These are phyloP conservation scores for Candida ponderosae DNA, from an alignment of 805 yeast species.

Conservation along the genomic window DNA sequence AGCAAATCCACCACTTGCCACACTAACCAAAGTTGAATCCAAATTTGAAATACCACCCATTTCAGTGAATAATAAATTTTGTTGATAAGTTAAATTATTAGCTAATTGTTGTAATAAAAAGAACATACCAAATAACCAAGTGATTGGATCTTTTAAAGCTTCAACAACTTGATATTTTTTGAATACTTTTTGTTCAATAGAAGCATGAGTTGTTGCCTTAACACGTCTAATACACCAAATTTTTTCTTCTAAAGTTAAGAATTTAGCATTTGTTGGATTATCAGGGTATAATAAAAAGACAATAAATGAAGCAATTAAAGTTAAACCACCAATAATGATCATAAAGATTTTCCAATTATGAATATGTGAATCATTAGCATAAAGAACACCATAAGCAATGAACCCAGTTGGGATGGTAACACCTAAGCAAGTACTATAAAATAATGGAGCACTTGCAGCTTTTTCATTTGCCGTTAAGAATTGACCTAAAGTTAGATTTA, in stretches of 20 bases:
- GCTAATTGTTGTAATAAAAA: constrained; percentile 40
- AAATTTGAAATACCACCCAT: constrained; percentile 36
- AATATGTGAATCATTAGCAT: constrained; percentile 16
- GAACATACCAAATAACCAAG: constrained; percentile 27
- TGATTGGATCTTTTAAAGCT: constrained; percentile 34
- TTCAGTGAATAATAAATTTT: constrained; percentile 36
- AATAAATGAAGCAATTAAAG: constrained; percentile 30
- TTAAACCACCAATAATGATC: constrained; percentile 48
- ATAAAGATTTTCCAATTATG: constrained; percentile 46
- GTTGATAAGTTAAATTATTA: constrained; percentile 46
- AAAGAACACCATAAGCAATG: constrained; percentile 33
- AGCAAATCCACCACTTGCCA: constrained; percentile 45
- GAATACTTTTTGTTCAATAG: constrained; percentile 36
- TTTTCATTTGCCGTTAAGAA: constrained; percentile 40
- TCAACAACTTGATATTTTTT: constrained; percentile 35
- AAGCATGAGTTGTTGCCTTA: constrained; percentile 27
- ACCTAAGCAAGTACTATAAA: constrained; percentile 44
- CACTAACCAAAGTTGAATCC: constrained; percentile 44
- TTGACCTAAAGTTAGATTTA: constrained; percentile 41
- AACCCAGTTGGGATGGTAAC: constrained; percentile 45
- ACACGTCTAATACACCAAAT: constrained; percentile 40
- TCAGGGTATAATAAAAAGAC: constrained; percentile 41
- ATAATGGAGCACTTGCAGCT: constrained; percentile 45
- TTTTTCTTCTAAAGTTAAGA: constrained; percentile 40
- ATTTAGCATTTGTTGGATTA: constrained; percentile 45